Evolutionary conservation across 345 rosid species (phyloP).

Genomic region (Populus nigra): DNA sequence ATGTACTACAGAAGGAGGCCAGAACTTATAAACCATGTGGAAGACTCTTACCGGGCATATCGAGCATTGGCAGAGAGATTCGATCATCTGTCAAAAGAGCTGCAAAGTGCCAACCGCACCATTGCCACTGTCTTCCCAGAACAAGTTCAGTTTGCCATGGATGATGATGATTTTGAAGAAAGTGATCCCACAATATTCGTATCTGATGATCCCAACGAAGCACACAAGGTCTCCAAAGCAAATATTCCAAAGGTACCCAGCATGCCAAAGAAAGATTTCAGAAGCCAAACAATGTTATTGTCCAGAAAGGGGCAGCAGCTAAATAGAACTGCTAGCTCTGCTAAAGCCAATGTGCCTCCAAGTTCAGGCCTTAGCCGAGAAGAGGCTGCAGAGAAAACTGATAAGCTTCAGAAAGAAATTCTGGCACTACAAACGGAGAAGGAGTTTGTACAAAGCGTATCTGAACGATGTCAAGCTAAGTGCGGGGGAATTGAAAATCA

Average conservation of each 20-base stretch:
- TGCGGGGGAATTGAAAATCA: conserved; percentile 57
- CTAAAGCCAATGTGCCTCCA: conserved; percentile 26
- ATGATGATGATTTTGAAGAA: conserved; percentile 42
- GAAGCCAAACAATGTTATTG: conserved; percentile 32
- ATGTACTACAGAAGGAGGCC: conserved; percentile 76
- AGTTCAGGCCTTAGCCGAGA: conserved; percentile 52
- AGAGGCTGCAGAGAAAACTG: conserved; percentile 62
- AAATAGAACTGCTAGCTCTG: conserved; percentile 25
- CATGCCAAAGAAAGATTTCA: conserved; percentile 45
- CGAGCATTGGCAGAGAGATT: conserved; percentile 74
- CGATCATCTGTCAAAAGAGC: conserved; percentile 62
- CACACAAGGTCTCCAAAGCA: conserved; percentile 9
- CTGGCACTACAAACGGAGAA: conserved; percentile 66
- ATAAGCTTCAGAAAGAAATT: conserved; percentile 66
- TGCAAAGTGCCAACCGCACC: conserved; percentile 77
- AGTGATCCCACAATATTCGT: conserved; percentile 10
- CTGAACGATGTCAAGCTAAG: conserved; percentile 47
- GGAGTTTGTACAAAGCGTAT: conserved; percentile 63
- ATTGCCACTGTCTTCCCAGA: conserved; percentile 75
- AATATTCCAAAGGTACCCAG: conserved; percentile 47
- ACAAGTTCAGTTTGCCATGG: conserved; percentile 49
- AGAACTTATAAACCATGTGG: conserved; percentile 61
- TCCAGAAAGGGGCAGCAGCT: conserved; percentile 44
- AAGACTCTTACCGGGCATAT: conserved; percentile 61
- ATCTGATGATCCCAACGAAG: conserved; percentile 10